Percentiles rank a stretch among this genome's conserved stretches.
Evolutionary conservation across 371 early-diverging fungal genomes (phyloP).

Genomic region (Parasitella parasitica): DNA sequence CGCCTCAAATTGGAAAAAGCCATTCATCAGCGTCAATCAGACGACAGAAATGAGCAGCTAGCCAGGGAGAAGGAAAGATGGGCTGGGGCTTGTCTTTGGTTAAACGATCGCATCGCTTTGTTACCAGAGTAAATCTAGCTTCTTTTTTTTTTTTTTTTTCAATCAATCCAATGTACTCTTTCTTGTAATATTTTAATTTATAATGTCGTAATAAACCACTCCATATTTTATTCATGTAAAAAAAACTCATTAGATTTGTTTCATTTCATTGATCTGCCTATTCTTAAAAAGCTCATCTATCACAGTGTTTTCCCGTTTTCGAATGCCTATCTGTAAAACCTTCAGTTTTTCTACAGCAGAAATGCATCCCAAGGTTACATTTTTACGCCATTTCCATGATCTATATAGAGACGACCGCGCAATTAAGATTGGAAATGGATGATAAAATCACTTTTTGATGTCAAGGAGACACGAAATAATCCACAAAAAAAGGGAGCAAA

Average conservation of each 20-base stretch:
- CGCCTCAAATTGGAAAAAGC: conserved; percentile 30
- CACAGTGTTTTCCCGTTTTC: too few relatives aligned
- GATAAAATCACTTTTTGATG: too few relatives aligned
- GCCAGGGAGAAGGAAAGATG: conserved; percentile 36
- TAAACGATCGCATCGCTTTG: conserved; percentile 34
- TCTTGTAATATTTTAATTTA: neutral
- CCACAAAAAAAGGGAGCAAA: neutral
- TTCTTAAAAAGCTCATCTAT: too few relatives aligned
- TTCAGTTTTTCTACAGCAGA: too few relatives aligned
- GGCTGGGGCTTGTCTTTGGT: conserved; percentile 37
- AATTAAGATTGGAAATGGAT: neutral
- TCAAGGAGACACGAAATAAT: neutral
- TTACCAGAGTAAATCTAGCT: conserved; percentile 21
- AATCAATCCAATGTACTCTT: too few relatives aligned
- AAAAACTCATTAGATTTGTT: too few relatives aligned
- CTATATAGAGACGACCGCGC: neutral
- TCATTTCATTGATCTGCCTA: too few relatives aligned
- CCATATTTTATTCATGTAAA: too few relatives aligned
- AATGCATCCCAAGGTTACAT: too few relatives aligned
- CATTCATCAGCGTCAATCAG: conserved; percentile 12
- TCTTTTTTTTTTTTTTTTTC: neutral
- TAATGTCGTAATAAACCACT: neutral
- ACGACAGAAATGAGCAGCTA: conserved; percentile 3
- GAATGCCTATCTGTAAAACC: too few relatives aligned
- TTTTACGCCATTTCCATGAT: neutral